Conservation (phyloP, 2,329 filamentous ascomycete species). For the Westerdykella ornata region DNA sequence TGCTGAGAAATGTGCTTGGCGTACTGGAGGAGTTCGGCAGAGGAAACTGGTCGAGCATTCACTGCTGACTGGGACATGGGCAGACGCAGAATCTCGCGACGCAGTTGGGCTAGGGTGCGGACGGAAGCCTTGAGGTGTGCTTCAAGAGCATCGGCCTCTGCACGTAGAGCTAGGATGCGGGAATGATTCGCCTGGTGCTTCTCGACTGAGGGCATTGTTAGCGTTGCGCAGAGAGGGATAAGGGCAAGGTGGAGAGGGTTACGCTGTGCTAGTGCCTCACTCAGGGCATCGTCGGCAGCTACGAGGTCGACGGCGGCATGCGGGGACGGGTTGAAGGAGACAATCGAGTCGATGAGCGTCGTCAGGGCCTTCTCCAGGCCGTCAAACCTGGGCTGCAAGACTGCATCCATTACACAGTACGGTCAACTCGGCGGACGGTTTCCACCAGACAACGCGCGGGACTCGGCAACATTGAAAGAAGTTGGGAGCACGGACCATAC, state of each 20-base stretch:
- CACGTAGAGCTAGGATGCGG: slow-evolving; percentile 62
- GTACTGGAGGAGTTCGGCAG: slow-evolving; percentile 68
- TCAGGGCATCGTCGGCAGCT: slow-evolving; percentile 62
- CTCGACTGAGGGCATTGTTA: slow-evolving; percentile 50
- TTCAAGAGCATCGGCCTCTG: slow-evolving; percentile 59
- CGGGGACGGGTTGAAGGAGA: slow-evolving; percentile 71
- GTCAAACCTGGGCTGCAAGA: slow-evolving; percentile 41
- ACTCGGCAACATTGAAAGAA: too few relatives aligned
- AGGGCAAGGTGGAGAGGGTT: neutral
- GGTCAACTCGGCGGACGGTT: too few relatives aligned
- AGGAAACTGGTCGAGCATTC: slow-evolving; percentile 49
- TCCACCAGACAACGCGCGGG: too few relatives aligned
- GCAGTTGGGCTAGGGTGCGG: slow-evolving; percentile 61
- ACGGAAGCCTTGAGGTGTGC: slow-evolving; percentile 65
- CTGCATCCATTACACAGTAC: slow-evolving; percentile 34
- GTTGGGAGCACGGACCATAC: too few relatives aligned
- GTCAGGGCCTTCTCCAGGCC: slow-evolving; percentile 50
- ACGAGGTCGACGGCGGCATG: slow-evolving; percentile 62
- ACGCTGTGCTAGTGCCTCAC: slow-evolving; percentile 42
- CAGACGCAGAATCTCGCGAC: slow-evolving; percentile 60
- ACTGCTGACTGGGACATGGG: slow-evolving; percentile 37
- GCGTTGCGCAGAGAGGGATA: neutral
- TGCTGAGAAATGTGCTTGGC: slow-evolving; percentile 74
- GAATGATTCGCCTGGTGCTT: slow-evolving; percentile 67
- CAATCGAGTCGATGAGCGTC: slow-evolving; percentile 68